Base-by-base conservation (phyloP, 768 basidiomycete genomes). In the Auriculariales sp. region DNA sequence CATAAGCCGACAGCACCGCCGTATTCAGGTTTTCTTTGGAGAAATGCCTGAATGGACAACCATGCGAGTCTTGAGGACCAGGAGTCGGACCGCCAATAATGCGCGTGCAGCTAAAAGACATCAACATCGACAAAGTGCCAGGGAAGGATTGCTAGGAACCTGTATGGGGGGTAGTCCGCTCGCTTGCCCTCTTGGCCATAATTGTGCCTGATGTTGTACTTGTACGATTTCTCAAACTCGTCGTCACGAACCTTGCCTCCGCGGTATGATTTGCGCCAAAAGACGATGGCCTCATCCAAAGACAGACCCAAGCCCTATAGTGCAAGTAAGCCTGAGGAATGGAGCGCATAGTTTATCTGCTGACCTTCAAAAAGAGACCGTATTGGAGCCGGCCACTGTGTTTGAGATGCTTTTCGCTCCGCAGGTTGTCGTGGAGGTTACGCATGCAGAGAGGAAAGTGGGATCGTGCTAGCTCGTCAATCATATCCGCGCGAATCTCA, bases 381-480 rank as follows among this genome's bases (percentile, higher is more conserved):
- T 95, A 91, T 57, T 97, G 83, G 55, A 95, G 65, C 28, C 95
- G 72, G 10, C 86, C 94, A 64, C 80, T 87, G 62, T 99, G 92
- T 62, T 93, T 94, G 55, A 99, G 68, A 62, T 97, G 94, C 46
- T 78, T 75, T 61, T 90, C 85, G 55, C 74, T 68, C 53, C 75
- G 72, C 51, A 97, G 66, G 48, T 69, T 78, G 48, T 86, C 85
- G 59, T 97, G 92, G 48, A 95, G 66, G 56, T 81, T 82, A 46
- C 89, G 80, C 92, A 95, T 95, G 62, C 95, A 99, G 56, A 90
- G 69, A 1, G 95, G 95, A 75, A 90, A 98, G 61, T 97, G 90
- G 62, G 83, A 83, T 57, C 68, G 71, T 0, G 92, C 79, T 27
- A 98, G 67, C 28, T 82, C 82, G 58, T 95, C 87, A 1, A 99